Conservation (phyloP, 345 rosid species). For the Eucalyptus erythrocorys region DNA sequence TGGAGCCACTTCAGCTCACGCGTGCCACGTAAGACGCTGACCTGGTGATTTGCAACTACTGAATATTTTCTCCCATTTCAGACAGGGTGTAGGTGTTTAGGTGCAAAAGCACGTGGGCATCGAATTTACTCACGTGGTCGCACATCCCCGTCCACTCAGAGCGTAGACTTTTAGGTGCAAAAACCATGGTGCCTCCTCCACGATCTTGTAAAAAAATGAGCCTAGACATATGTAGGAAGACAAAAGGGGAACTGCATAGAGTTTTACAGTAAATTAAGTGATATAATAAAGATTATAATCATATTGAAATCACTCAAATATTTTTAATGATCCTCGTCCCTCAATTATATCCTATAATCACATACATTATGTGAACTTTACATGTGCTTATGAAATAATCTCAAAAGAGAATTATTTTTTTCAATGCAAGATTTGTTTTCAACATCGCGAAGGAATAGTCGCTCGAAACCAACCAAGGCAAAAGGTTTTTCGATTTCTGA, state of each 20-base stretch:
- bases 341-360: not conserved
- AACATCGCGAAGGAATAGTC: fast-evolving
- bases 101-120: not conserved
- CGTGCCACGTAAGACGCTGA: too few species aligned
- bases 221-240: not conserved
- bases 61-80: too few species aligned
- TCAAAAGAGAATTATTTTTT: not conserved
- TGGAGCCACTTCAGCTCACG: too few species aligned
- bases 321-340: not conserved
- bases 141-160: not conserved
- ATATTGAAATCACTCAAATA: not conserved
- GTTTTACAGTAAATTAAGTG: not conserved
- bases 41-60: too few species aligned
- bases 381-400: not conserved
- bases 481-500: not conserved
- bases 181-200: not conserved
- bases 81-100: too few species aligned
- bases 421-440: not conserved
- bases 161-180: not conserved
- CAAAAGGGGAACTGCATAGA: not conserved
- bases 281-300: fast-evolving
- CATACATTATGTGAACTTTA: not conserved
- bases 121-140: not conserved
- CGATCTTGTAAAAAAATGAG: not conserved
- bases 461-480: too few species aligned